Evolutionary conservation across 495 filamentous ascomycete species (phyloP), one percentile per base, ranked within the genome.

Genomic region (Neurospora sp.): DNA sequence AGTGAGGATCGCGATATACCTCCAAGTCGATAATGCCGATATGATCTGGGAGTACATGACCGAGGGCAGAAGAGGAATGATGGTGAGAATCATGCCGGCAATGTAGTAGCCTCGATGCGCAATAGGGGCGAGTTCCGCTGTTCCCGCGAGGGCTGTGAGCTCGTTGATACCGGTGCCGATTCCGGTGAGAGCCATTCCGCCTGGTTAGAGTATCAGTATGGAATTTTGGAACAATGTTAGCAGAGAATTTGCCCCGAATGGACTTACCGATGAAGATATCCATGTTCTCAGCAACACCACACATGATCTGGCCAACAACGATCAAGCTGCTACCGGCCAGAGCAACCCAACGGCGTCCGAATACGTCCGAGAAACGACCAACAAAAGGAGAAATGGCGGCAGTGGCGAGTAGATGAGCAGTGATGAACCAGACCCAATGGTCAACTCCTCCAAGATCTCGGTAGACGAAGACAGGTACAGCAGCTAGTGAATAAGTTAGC

Each of bases 371-470:
- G 1, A 93, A 76, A 28, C 88, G 88, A 5, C 91, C 91, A 34
- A 93, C 91, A 73, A 93, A 93, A 10, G 91, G 91, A 71, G 90
- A 92, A 13, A 93, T 86, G 69, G 87, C 89, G 4, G 91, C 90
- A 3, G 91, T 85, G 48, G 89, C 84, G 10, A 93, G 86, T 4
- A 93, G 82, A 76, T 93, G 89, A 21, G 87, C 90, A 3, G 92
- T 83, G 45, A 91, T 86, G 83, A 92, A 89, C 91, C 91, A 93
- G n/a, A 91, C 84, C 88, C 89, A 93, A 76, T 89, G 82, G 78
- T 91, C 88, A 11, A 84, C 77, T 62, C 91, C 91, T 28, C 90
- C 91, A 74, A 93, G 89, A 21, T 88, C 86, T 11, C 80, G 77
- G 77, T 92, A 92, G 69, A 93, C 90, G 78, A 77, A 79, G 24